Base-by-base conservation (phyloP, 371 early-diverging fungal genomes). In the Conidiobolus incongruus region DNA sequence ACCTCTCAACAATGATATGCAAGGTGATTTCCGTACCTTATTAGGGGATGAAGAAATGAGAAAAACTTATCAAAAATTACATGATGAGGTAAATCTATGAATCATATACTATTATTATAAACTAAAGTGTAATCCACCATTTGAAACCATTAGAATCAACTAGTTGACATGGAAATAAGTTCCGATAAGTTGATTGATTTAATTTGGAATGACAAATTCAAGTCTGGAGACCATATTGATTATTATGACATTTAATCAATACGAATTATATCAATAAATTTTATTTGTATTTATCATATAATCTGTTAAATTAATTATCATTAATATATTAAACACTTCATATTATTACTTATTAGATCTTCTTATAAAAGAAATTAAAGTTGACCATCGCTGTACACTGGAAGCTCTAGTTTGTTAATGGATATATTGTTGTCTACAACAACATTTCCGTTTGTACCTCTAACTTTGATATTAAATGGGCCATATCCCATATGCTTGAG, bases 1-100 rank as follows among this genome's bases (percentile, higher is more conserved):
- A 0, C 92, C 92, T 23, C 52, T 92, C 46, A 76, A 86, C 46
- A 85, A 79, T 47, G 71, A 70, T 31, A 90, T 92, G 90, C 90
- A 90, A 55, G 52, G 56, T 2, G 52, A 58, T 26, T 79, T 88
- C 23, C 71, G 89, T 17, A 56, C 64, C 26, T 72, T 70, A 8
- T 53, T 88, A 31, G 80, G 77, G 4, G 85, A 86, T 49, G 51
- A 60, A 10, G 72, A 68, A 32, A 72, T 83, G 44, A 60, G 59
- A 16, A 37, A 60, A 31, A 47, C 74, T 16, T 88, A 72, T 47
- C 54, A 53, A 11, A 54, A 59, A 17, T 64, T 77, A 70, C 70
- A 71, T 44, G 51, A 59, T n/a, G 58, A 70, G 52, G 72, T 66
- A 61, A 19, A 21, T 23, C 28, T 2, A 8, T 41, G 2, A 29